These are phyloP conservation scores for Dioscorea alata DNA, from an alignment of 106 monocot genomes.

Conservation along the genomic window DNA sequence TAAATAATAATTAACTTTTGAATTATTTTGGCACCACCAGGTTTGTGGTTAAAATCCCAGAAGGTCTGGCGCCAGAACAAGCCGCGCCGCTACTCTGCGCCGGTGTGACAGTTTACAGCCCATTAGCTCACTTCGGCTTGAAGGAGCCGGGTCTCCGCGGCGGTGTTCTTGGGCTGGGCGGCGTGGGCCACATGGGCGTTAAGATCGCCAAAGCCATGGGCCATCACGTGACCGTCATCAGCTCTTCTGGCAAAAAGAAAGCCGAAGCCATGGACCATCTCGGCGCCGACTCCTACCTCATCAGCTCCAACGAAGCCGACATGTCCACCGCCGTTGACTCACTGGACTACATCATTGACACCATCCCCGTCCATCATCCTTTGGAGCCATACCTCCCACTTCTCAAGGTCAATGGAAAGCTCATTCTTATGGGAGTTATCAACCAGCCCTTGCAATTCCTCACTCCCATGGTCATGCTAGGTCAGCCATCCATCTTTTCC, in stretches of 20 bases:
- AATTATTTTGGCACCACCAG: conserved; percentile 9
- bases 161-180: conserved; percentile 83
- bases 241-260: conserved; percentile 85
- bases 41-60: conserved; percentile 81
- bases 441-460: conserved; percentile 80
- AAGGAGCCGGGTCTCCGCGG: conserved; percentile 50
- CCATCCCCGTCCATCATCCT: conserved; percentile 72
- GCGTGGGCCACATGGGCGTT: conserved; percentile 97
- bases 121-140: conserved; percentile 68
- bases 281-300: conserved; percentile 71
- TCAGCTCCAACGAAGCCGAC: conserved; percentile 58
- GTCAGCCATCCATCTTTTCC: conserved; percentile 9
- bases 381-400: conserved; percentile 81
- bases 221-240: conserved; percentile 94
- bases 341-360: conserved; percentile 96
- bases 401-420: conserved; percentile 69
- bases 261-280: conserved; percentile 76
- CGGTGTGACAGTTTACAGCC: conserved; percentile 94
- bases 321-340: conserved; percentile 46
- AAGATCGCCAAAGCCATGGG: conserved; percentile 96
- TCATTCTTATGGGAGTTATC: conserved; percentile 79
- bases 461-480: conserved; percentile 64
- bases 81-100: conserved; percentile 95
- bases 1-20: too few species aligned
- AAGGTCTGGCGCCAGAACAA: conserved; percentile 75